Evolutionary conservation across 2,329 filamentous ascomycete genomes (phyloP).

Genomic region (Arthrinium puccinioides): DNA sequence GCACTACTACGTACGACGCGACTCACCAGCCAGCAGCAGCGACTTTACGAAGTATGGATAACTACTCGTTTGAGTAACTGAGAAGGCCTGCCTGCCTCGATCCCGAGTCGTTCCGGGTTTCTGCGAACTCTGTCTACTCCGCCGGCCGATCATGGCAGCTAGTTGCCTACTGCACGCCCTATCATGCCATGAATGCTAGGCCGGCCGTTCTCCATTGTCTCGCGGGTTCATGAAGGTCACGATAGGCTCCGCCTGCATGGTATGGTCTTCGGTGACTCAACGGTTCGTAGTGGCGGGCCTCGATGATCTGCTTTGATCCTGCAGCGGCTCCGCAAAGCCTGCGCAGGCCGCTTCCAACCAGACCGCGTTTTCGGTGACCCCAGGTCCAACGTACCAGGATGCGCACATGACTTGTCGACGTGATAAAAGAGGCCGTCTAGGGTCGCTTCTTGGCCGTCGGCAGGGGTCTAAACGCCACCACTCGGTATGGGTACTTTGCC

Average conservation of each 20-base stretch:
- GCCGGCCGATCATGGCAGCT: not conserved
- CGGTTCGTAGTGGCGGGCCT: constrained; percentile 5
- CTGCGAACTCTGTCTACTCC: not conserved
- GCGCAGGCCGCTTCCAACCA: constrained; percentile 22
- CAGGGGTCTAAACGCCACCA: constrained; percentile 27
- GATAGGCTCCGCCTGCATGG: no score
- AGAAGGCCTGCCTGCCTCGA: not conserved
- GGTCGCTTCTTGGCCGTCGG: constrained; percentile 20
- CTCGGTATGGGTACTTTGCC: no score
- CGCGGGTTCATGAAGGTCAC: no score
- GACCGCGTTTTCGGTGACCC: constrained; percentile 23
- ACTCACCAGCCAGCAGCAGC: not conserved
- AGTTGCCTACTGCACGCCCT: constrained; percentile 1
- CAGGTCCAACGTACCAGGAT: constrained; percentile 10
- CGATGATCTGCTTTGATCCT: constrained; percentile 5
- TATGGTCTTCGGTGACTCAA: constrained; percentile 14
- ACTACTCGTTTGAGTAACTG: no score
- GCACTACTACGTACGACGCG: not conserved
- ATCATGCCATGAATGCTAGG: no score
- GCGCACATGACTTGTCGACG: constrained; percentile 7
- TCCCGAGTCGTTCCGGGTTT: not conserved
- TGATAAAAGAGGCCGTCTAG: constrained; percentile 15
- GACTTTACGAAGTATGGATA: not conserved
- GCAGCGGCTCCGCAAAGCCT: constrained; percentile 15
- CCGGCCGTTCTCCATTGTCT: no score